Evolutionary conservation across 2,329 filamentous ascomycete genomes (phyloP).

Genomic region (Leptographium flavum): DNA sequence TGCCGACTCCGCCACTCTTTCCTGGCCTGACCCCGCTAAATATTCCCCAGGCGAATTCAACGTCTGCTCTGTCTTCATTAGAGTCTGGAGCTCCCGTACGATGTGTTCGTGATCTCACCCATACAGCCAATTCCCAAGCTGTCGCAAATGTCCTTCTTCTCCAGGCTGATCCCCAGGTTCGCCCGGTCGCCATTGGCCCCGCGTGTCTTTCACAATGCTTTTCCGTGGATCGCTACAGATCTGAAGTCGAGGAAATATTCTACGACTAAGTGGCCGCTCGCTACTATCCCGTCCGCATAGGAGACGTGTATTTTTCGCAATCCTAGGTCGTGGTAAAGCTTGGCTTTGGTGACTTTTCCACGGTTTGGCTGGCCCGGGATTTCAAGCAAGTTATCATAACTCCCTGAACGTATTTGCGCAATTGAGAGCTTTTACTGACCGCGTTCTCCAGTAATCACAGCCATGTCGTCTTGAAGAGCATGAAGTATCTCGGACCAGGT

Average conservation of each 20-base stretch:
- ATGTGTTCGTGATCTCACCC: no score
- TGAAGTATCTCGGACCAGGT: not conserved
- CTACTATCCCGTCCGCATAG: conserved; percentile 23
- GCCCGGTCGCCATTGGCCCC: not conserved
- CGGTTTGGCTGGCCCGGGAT: conserved; percentile 27
- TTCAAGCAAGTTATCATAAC: conserved; percentile 8
- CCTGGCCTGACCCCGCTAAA: no score
- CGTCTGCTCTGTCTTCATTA: no score
- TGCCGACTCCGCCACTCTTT: no score
- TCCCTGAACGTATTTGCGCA: no score
- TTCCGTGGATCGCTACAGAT: not conserved
- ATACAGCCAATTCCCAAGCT: no score
- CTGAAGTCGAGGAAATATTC: conserved; percentile 15
- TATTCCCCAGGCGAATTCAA: no score
- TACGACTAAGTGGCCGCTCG: conserved; percentile 14
- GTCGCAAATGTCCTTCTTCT: no score
- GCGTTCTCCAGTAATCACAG: not conserved
- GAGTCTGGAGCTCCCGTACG: no score
- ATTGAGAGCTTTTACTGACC: not conserved
- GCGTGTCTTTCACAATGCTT: not conserved
- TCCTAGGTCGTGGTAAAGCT: conserved; percentile 27
- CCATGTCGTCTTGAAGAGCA: not conserved
- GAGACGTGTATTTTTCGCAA: conserved; percentile 17
- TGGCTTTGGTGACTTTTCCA: conserved; percentile 25
- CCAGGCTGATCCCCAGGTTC: no score